A percentile compares a stretch with the other conserved stretches of the same genome.
phyloP scores from a whole-genome alignment of 164 flowering plant genomes.

The Chloranthus sessilifolius region DNA sequence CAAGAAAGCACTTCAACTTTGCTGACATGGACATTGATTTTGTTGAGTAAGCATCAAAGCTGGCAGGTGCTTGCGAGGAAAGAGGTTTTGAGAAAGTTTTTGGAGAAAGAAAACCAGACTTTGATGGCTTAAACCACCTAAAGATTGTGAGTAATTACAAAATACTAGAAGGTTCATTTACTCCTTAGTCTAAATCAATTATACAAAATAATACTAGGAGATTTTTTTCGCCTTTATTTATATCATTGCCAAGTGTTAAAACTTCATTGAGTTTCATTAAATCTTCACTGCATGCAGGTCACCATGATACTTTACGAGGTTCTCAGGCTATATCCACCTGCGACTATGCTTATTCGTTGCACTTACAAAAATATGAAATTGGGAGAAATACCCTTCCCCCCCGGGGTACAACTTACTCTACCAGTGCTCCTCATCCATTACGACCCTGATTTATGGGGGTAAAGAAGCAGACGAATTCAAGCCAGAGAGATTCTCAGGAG shows the following conservation, averaged over 20 bases:
- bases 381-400: not conserved
- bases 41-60: not conserved
- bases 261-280: not conserved
- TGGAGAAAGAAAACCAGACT: conserved; percentile 5
- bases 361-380: not conserved
- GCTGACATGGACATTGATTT: conserved; percentile 2
- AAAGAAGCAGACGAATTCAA: conserved; percentile 16
- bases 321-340: conserved; percentile 4
- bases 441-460: conserved; percentile 4
- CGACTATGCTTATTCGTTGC: not conserved
- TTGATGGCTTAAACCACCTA: conserved; percentile 17
- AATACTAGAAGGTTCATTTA: not conserved
- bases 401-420: not conserved
- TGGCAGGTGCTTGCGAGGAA: conserved; percentile 2
- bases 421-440: conserved; percentile 3
- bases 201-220: no score
- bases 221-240: no score
- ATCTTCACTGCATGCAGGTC: not conserved
- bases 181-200: no score
- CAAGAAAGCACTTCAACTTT: conserved; percentile 4
- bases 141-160: conserved; percentile 14
- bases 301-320: conserved; percentile 1
- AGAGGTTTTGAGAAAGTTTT: conserved; percentile 3
- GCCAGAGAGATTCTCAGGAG: conserved; percentile 7
- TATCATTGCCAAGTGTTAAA: no score